Evolutionary conservation across 1,139 yeast genomes (phyloP), one percentile per base, ranked within the genome.

Genomic region (Saccharomyces pastorianus): DNA sequence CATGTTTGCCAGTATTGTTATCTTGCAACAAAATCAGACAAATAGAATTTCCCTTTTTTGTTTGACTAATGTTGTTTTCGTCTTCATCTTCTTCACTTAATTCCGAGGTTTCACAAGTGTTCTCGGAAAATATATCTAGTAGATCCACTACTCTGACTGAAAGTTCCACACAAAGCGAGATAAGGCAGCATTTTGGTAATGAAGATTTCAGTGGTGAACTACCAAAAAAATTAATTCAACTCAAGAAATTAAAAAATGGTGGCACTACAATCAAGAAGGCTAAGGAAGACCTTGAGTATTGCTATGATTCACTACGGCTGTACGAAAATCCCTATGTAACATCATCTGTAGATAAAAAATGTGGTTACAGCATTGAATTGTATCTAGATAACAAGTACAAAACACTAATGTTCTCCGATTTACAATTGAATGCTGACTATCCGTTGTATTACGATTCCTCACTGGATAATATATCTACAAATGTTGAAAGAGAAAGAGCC

Each of bases 251-350:
- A 38, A 56, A 55, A 51, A 53, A 55, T 38, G 55, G 56, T 31
- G 61, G 63, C n/a, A 60, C 63, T 5, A 58, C 58, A 14, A 53
- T 60, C 20, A 52, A 52, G 46, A 59, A 59, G 38, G 60, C 56
- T 31, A 29, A 56, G 11, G 58, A 55, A 6, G 49, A 53, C 6
- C 53, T 34, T 29, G 56, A 59, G 17, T 60, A 58, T 42, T 51
- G 52, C 29, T 60, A 60, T 46, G 52, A 58, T 48, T 57, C 61
- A 6, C 25, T 54, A 28, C 55, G 56, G 47, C 42, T 44, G 8
- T 48, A 55, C 17, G 49, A 49, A 14, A 60, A 60, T 34, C 63
- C 63, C 5, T 58, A 52, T 42, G 54, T 48, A 6, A 53, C 50
- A n/a, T 34, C 29, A 41, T 51, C 55, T 41, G 32, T 38, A n/a